phyloP scores from a whole-genome alignment of 2,329 filamentous ascomycete genomes.

The Cytospora schulzeri region DNA sequence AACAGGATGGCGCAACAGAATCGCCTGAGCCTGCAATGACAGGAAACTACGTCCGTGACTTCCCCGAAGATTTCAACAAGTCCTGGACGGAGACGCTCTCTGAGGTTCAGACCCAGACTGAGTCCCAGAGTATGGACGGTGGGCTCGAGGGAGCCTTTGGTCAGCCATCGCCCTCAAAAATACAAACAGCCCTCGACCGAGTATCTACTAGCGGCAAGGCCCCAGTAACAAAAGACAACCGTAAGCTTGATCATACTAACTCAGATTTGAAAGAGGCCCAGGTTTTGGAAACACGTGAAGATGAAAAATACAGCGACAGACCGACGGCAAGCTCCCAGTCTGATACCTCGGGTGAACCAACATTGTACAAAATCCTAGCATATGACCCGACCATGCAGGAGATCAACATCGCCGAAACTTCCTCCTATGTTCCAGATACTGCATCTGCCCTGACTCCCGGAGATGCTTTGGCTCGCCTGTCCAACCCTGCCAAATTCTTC shows the following conservation, averaged over 20 bases:
- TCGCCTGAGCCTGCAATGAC: constrained; percentile 37
- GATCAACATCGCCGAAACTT: constrained; percentile 62
- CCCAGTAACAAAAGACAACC: constrained; percentile 32
- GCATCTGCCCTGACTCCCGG: constrained; percentile 58
- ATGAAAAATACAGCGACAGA: constrained; percentile 44
- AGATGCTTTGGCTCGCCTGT: constrained; percentile 61
- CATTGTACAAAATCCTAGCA: constrained; percentile 66
- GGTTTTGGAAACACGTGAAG: constrained; percentile 51
- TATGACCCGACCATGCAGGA: constrained; percentile 62
- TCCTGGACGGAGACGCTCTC: constrained; percentile 41
- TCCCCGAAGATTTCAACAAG: constrained; percentile 52
- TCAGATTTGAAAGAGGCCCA: constrained; percentile 48
- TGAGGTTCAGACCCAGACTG: not conserved
- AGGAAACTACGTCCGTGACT: constrained; percentile 53
- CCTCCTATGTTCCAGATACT: constrained; percentile 53
- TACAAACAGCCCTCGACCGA: constrained; percentile 34
- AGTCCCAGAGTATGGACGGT: constrained; percentile 23
- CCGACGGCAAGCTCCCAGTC: constrained; percentile 31
- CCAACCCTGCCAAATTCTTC: constrained; percentile 66
- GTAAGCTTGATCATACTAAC: constrained; percentile 36
- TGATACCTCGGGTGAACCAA: constrained; percentile 24
- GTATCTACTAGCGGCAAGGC: constrained; percentile 16
- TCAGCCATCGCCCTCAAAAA: constrained; percentile 17
- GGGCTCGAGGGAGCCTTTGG: constrained; percentile 22
- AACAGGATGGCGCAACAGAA: not conserved